A percentile compares a stretch with the other conserved stretches of the same genome.
phyloP scores from a whole-genome alignment of 352 stramenopile species.

The Phytophthora europaea region DNA sequence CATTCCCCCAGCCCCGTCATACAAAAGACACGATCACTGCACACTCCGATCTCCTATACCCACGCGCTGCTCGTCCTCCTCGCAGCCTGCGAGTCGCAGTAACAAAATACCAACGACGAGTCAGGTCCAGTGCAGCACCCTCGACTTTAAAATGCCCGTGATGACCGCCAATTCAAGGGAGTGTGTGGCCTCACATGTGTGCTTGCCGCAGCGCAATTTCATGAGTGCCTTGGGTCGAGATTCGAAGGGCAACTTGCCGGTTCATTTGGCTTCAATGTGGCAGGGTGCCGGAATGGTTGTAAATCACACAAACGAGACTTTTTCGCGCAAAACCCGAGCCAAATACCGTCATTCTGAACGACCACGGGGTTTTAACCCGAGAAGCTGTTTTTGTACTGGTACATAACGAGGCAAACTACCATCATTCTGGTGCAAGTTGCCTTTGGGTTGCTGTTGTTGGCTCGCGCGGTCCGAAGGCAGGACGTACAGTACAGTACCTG shows the following conservation, averaged over 20 bases:
- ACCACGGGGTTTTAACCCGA: neutral
- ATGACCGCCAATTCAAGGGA: neutral
- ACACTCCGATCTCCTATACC: conserved; percentile 2
- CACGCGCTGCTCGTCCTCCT: neutral
- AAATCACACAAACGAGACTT: conserved; percentile 11
- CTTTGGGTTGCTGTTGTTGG: neutral
- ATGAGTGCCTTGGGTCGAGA: conserved; percentile 17
- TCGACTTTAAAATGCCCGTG: neutral
- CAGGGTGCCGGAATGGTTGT: conserved; percentile 16
- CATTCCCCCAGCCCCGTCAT: conserved; percentile 27
- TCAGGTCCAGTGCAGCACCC: neutral
- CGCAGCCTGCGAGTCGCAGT: neutral
- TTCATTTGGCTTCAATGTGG: conserved; percentile 29
- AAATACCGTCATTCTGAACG: conserved; percentile 26
- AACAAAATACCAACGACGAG: neutral
- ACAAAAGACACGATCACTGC: conserved; percentile 20
- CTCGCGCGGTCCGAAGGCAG: neutral
- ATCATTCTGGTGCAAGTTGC: conserved; percentile 15
- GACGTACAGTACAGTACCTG: neutral
- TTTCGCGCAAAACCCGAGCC: conserved; percentile 19
- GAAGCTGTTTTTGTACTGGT: neutral
- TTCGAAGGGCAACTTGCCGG: conserved; percentile 3
- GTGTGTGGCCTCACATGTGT: neutral
- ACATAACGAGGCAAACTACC: conserved; percentile 16
- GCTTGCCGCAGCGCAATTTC: conserved; percentile 19